These are phyloP conservation scores for Pythium brachiatum DNA, from an alignment of 352 stramenopile species.

Conservation along the genomic window DNA sequence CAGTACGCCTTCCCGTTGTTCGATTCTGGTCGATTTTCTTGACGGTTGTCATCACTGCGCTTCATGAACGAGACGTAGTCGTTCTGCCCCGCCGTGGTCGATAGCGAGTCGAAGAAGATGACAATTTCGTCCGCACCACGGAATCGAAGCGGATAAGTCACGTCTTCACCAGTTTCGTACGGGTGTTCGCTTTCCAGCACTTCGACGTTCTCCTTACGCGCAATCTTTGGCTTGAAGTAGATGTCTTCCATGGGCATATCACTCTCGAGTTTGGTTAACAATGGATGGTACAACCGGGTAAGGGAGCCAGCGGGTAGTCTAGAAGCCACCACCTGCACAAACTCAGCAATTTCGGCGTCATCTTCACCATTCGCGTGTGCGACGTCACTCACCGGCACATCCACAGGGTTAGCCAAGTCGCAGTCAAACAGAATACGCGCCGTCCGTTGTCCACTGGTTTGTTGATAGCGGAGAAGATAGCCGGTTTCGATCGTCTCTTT, in stretches of 20 bases:
- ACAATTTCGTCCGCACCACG: conserved; percentile 62
- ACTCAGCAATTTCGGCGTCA: conserved; percentile 39
- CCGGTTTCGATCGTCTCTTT: conserved; percentile 75
- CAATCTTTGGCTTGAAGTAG: conserved; percentile 44
- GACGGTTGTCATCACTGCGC: conserved; percentile 25
- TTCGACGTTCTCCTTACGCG: conserved; percentile 67
- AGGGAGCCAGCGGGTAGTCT: conserved; percentile 15
- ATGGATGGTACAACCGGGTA: background rate
- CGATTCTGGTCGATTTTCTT: conserved; percentile 12
- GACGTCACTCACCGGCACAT: conserved; percentile 55
- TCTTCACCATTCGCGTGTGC: conserved; percentile 41
- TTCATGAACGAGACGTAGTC: conserved; percentile 86
- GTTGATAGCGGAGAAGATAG: conserved; percentile 51
- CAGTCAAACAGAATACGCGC: conserved; percentile 71
- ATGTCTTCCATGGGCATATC: background rate
- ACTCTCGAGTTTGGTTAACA: conserved; percentile 20
- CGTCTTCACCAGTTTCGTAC: conserved; percentile 57
- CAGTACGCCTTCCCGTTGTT: conserved; percentile 39
- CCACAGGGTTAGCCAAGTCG: conserved; percentile 45
- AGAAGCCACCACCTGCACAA: conserved; percentile 36
- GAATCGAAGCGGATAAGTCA: conserved; percentile 66
- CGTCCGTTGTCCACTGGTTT: conserved; percentile 38
- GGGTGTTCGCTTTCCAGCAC: conserved; percentile 79
- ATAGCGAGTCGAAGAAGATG: conserved; percentile 80
- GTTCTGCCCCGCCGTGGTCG: conserved; percentile 58